Conservation (phyloP, 116 monocot genomes). For the Phalaenopsis hybrid region DNA sequence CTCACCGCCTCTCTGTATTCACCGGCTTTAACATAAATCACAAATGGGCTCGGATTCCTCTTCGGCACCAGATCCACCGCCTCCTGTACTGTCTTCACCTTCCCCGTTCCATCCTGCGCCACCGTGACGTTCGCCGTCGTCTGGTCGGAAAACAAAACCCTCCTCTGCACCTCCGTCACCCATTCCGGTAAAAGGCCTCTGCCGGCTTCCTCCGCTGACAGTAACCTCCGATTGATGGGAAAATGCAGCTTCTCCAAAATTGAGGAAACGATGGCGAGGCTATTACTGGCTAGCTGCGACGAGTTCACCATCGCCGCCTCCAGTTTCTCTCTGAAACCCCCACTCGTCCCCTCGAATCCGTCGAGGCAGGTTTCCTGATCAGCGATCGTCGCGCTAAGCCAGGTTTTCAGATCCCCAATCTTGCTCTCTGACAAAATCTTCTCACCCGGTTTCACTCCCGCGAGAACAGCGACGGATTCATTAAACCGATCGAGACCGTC, state of each 20-base stretch:
- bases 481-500: slow-evolving; percentile 42
- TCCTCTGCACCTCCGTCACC: slow-evolving; percentile 18
- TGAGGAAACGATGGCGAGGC: slow-evolving; percentile 41
- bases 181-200: neutral
- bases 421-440: slow-evolving; percentile 16
- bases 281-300: slow-evolving; percentile 51
- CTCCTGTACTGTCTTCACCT: slow-evolving; percentile 34
- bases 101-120: slow-evolving; percentile 46
- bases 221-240: slow-evolving; percentile 33
- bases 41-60: slow-evolving; percentile 26
- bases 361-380: slow-evolving; percentile 68
- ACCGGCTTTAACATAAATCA: slow-evolving; percentile 45
- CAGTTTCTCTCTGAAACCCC: slow-evolving; percentile 22
- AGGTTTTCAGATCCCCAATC: slow-evolving; percentile 50
- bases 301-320: slow-evolving; percentile 41
- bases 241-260: slow-evolving; percentile 4
- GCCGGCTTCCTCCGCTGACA: neutral
- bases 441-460: neutral
- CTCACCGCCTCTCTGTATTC: slow-evolving; percentile 42
- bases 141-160: slow-evolving; percentile 7
- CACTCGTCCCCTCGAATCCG: slow-evolving; percentile 13
- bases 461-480: slow-evolving; percentile 11
- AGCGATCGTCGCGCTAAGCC: slow-evolving; percentile 57
- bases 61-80: slow-evolving; percentile 33
- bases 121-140: slow-evolving; percentile 41